A percentile compares a stretch with the other conserved stretches of the same genome.
Evolutionary conservation across 2,329 filamentous ascomycete species (phyloP).

Genomic region (Karstenula rhodostoma): DNA sequence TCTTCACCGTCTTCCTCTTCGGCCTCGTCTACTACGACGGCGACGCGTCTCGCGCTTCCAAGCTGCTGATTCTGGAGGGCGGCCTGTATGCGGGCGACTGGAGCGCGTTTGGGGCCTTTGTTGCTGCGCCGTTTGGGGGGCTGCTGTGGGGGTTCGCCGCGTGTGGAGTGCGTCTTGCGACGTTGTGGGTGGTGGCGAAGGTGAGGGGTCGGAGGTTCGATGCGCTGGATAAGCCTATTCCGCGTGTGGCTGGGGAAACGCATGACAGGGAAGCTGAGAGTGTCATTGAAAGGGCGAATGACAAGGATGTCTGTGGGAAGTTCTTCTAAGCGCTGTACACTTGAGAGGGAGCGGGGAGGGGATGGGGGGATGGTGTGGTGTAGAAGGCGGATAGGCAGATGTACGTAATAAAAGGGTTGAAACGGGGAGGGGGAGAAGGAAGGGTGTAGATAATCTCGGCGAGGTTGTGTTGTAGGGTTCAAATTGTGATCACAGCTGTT

Average conservation of each 20-base stretch:
- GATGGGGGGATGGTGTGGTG: background rate
- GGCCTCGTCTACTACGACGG: conserved; percentile 81
- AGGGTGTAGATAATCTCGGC: too few relatives aligned
- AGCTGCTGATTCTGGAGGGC: conserved; percentile 74
- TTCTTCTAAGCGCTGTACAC: conserved; percentile 35
- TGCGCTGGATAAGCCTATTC: conserved; percentile 65
- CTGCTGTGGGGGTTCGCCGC: conserved; percentile 74
- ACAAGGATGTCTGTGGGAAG: conserved; percentile 35
- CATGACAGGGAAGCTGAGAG: conserved; percentile 35
- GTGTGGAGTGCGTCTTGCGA: conserved; percentile 65
- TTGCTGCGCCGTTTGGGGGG: conserved; percentile 79
- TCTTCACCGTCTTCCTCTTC: conserved; percentile 82
- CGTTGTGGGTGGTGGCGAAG: conserved; percentile 67
- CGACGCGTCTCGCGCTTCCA: conserved; percentile 67
- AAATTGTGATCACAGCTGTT: too few relatives aligned
- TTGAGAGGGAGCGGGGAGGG: background rate
- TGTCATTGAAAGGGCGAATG: conserved; percentile 36
- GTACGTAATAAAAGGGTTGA: too few relatives aligned
- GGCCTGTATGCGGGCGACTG: conserved; percentile 81
- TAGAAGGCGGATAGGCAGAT: background rate
- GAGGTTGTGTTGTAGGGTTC: too few relatives aligned
- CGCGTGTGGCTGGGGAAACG: conserved; percentile 22
- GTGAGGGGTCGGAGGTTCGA: conserved; percentile 69
- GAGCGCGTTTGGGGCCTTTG: conserved; percentile 83
- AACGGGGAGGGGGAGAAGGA: too few relatives aligned